A percentile compares a stretch with the other conserved stretches of the same genome.
phyloP scores from a whole-genome alignment of 805 yeast species.

The Lipomyces yamanashiensis region DNA sequence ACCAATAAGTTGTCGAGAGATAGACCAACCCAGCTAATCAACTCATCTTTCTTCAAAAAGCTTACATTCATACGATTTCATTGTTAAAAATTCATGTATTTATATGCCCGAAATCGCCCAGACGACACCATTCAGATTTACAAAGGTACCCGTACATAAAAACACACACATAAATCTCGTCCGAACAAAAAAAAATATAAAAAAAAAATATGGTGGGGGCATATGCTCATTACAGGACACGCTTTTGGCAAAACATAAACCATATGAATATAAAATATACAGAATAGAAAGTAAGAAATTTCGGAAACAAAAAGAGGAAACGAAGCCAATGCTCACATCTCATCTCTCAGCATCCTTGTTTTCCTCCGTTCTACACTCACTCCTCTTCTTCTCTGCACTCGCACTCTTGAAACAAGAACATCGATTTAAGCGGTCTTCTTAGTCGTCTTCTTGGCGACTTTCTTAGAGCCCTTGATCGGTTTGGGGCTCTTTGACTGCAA shows the following conservation, averaged over 20 bases:
- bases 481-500: conserved; percentile 40
- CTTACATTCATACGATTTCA: too few species aligned
- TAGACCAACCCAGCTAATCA: too few species aligned
- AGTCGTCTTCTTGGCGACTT: conserved; percentile 10
- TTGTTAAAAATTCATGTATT: background rate
- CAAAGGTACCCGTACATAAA: too few species aligned
- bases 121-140: too few species aligned
- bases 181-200: too few species aligned
- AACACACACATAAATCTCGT: background rate
- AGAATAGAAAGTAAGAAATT: background rate
- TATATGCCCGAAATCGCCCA: background rate
- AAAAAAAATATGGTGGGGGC: background rate
- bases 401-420: background rate
- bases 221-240: background rate
- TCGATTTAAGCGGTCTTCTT: background rate
- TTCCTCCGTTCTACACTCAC: too few species aligned
- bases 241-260: background rate
- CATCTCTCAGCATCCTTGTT: background rate
- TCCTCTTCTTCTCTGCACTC: too few species aligned
- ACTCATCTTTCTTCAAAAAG: too few species aligned
- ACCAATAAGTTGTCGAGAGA: too few species aligned
- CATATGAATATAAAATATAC: background rate
- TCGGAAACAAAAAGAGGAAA: background rate
- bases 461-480: conserved; percentile 41
- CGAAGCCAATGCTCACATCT: background rate